A percentile compares a stretch with the other conserved stretches of the same genome.
Evolutionary conservation across 2,329 filamentous ascomycete genomes (phyloP).

Genomic region (Alternaria arbusti): DNA sequence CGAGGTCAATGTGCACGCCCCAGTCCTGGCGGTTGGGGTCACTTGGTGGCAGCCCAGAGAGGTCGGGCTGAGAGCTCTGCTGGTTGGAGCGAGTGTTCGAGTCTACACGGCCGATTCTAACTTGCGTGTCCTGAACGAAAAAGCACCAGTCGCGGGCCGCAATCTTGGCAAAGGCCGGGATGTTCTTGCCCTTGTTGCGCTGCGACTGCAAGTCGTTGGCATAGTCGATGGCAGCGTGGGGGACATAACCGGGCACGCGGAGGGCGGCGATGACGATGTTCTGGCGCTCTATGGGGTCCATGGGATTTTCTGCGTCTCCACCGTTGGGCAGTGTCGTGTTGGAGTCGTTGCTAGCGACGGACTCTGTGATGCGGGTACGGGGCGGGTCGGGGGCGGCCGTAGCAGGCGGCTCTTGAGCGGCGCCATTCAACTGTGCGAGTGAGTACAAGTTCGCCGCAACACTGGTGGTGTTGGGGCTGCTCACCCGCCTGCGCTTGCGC

Average conservation of each 20-base stretch:
- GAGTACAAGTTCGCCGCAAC: slow-evolving; percentile 16
- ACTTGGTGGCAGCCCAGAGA: slow-evolving; percentile 30
- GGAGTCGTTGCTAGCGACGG: slow-evolving; percentile 51
- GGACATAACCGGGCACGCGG: slow-evolving; percentile 54
- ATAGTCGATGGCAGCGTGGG: slow-evolving; percentile 65
- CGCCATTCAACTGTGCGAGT: slow-evolving; percentile 44
- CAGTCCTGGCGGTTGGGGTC: slow-evolving; percentile 42
- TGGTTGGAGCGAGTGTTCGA: slow-evolving; percentile 37
- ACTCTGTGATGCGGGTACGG: slow-evolving; percentile 45
- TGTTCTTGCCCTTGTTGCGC: slow-evolving; percentile 52
- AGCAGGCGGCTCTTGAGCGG: slow-evolving; percentile 29
- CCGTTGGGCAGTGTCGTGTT: slow-evolving; percentile 46
- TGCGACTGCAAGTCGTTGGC: slow-evolving; percentile 57
- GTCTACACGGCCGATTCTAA: slow-evolving; percentile 73
- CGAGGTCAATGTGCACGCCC: slow-evolving; percentile 82
- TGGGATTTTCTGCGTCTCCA: slow-evolving; percentile 36
- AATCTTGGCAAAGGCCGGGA: slow-evolving; percentile 78
- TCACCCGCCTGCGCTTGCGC: slow-evolving; percentile 55
- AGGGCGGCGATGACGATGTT: slow-evolving; percentile 50
- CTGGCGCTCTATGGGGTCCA: slow-evolving; percentile 44
- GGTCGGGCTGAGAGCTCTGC: slow-evolving; percentile 35
- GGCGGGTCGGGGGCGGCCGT: slow-evolving; percentile 27
- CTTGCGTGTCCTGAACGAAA: slow-evolving; percentile 76
- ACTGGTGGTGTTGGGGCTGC: slow-evolving; percentile 25
- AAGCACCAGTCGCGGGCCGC: slow-evolving; percentile 84